Conservation (phyloP, 495 filamentous ascomycete species). For the Pyronema omphalodes region DNA sequence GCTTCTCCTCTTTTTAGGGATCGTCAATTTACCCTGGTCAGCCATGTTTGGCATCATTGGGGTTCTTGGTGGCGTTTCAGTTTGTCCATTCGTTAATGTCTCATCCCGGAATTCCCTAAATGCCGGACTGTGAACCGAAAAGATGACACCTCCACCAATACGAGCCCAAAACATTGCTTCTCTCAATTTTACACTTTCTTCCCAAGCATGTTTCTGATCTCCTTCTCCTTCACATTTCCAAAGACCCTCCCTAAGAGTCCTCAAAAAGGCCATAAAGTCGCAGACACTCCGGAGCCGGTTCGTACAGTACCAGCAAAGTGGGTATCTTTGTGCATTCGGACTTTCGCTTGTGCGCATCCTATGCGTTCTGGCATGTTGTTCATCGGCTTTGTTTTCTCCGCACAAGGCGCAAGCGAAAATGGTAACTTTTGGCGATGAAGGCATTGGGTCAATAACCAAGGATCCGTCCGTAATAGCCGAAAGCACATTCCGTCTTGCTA, state of each 20-base stretch:
- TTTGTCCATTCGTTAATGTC: neutral
- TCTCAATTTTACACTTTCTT: constrained; percentile 70
- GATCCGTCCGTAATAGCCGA: constrained; percentile 70
- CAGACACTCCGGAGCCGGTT: constrained; percentile 68
- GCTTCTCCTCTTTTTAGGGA: constrained; percentile 16
- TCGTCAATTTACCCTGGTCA: constrained; percentile 10
- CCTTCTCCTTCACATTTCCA: constrained; percentile 62
- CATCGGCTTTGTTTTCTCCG: constrained; percentile 56
- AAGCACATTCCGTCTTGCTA: constrained; percentile 66
- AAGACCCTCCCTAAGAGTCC: constrained; percentile 76
- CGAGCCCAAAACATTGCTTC: constrained; percentile 95
- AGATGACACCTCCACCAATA: constrained; percentile 74
- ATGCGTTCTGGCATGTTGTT: constrained; percentile 57
- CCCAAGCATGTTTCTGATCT: constrained; percentile 71
- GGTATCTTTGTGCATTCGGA: constrained; percentile 67
- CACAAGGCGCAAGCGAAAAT: constrained; percentile 69
- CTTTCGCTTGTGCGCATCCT: constrained; percentile 75
- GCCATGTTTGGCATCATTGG: neutral
- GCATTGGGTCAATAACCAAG: constrained; percentile 72
- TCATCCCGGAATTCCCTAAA: constrained; percentile 1
- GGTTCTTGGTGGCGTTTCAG: constrained; percentile 1
- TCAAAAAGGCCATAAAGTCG: constrained; percentile 78
- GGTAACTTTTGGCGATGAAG: constrained; percentile 33
- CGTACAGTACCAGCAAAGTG: constrained; percentile 78
- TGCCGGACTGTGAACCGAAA: constrained; percentile 18